Evolutionary conservation across 169 alveolate genomes (phyloP).

Genomic region (Eimeria brunetti): DNA sequence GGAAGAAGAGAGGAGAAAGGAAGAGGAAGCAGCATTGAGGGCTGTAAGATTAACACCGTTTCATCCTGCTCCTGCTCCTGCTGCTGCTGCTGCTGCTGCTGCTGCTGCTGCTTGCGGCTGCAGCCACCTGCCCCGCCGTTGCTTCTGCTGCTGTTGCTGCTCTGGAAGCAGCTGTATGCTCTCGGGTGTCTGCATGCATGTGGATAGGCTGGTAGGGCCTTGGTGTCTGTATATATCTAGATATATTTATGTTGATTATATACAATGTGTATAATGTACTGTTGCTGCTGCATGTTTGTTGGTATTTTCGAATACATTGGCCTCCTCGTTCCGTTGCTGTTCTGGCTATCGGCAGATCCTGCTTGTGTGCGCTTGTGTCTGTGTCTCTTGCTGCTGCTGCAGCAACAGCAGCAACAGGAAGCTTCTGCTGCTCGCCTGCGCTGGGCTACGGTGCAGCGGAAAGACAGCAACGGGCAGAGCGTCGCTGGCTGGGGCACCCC

Average conservation of each 20-base stretch:
- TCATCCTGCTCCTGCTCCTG: not conserved
- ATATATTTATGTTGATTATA: too few species aligned
- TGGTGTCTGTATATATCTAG: too few species aligned
- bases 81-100: not conserved
- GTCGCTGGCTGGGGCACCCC: conserved; percentile 23
- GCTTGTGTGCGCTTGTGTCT: not conserved
- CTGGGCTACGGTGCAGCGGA: conserved; percentile 39
- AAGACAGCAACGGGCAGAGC: not conserved
- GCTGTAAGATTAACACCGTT: not conserved
- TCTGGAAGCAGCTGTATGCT: not conserved
- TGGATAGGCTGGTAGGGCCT: too few species aligned
- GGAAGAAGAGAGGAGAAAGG: conserved; percentile 24
- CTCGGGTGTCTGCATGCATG: not conserved
- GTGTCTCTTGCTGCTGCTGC: conserved; percentile 16
- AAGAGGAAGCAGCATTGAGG: conserved; percentile 27
- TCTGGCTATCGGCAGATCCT: not conserved
- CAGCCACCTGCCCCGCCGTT: not conserved
- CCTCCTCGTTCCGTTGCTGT: not conserved
- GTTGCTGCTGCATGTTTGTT: not conserved
- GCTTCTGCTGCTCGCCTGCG: conserved; percentile 57
- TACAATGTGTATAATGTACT: not conserved
- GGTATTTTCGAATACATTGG: not conserved
- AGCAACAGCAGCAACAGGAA: conserved; percentile 58
- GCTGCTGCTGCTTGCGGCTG: too few species aligned
- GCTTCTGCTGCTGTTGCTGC: not conserved